Conservation (phyloP, 1,284 basidiomycete species). For the Ceratobasidium sp. region DNA sequence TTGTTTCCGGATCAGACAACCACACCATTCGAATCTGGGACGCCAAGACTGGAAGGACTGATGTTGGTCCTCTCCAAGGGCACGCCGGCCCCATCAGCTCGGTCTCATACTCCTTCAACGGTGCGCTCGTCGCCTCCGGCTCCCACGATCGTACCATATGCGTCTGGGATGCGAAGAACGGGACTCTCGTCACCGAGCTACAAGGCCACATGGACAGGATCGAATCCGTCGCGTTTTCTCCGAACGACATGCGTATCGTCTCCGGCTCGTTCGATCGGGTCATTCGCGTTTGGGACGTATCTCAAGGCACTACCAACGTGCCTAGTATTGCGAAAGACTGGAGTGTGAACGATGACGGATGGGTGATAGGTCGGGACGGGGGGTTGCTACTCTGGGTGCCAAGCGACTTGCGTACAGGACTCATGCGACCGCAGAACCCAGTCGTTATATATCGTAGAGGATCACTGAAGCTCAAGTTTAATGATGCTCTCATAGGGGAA, state of each 20-base stretch:
- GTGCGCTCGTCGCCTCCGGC: background rate
- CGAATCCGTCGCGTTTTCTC: background rate
- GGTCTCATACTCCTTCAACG: slow-evolving; percentile 17
- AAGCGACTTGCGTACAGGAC: background rate
- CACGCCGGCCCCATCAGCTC: slow-evolving; percentile 1
- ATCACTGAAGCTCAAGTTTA: background rate
- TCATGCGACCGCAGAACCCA: background rate
- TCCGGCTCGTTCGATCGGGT: background rate
- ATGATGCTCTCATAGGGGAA: background rate
- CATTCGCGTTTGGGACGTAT: background rate
- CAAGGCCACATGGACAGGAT: slow-evolving; percentile 31
- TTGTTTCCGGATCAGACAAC: slow-evolving; percentile 41
- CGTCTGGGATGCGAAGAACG: background rate
- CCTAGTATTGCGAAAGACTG: background rate
- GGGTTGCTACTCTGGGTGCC: background rate
- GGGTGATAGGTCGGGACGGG: background rate
- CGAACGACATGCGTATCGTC: background rate
- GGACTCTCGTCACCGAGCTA: background rate
- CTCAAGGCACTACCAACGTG: background rate
- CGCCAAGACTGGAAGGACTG: background rate
- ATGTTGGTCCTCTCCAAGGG: background rate
- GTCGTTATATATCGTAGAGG: background rate
- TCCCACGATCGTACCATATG: background rate
- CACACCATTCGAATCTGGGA: slow-evolving; percentile 44
- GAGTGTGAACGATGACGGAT: background rate